Conservation (phyloP, 2,329 filamentous ascomycete species). For the Sporothrix mexicana region DNA sequence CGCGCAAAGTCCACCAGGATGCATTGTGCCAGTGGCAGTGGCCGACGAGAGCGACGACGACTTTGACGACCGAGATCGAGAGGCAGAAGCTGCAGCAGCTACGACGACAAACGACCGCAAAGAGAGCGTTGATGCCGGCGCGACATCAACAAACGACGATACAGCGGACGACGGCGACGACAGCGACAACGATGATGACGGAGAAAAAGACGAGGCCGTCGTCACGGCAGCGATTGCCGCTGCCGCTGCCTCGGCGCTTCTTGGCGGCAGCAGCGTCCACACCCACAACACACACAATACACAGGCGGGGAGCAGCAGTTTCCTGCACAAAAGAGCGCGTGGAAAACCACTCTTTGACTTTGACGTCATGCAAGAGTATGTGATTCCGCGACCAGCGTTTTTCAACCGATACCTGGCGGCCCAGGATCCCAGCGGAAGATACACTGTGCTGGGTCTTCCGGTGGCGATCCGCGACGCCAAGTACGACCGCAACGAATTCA, state of each 20-base stretch:
- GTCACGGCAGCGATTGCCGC: background rate
- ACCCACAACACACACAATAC: constrained; percentile 12
- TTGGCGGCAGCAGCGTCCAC: constrained; percentile 22
- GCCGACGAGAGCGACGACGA: constrained; percentile 35
- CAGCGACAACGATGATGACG: background rate
- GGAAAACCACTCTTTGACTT: constrained; percentile 72
- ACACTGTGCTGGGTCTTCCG: constrained; percentile 84
- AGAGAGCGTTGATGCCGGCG: background rate
- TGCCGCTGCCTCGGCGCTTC: constrained; percentile 25
- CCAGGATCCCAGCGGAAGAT: constrained; percentile 70
- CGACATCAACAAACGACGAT: background rate
- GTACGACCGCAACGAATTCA: constrained; percentile 93
- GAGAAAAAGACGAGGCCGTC: background rate
- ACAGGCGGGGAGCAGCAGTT: background rate
- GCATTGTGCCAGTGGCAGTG: constrained; percentile 56
- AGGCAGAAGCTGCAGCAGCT: background rate
- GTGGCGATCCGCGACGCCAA: constrained; percentile 82
- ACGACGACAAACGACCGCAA: background rate
- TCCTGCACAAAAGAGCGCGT: constrained; percentile 9
- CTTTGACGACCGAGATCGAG: background rate
- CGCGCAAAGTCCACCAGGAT: constrained; percentile 66
- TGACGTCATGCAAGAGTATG: constrained; percentile 83
- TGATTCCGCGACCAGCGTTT: constrained; percentile 93
- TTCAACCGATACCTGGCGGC: constrained; percentile 90
- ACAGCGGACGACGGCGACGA: background rate